phyloP scores from a whole-genome alignment of 139 green algal species.

The Mesotaenium endlicherianum region DNA sequence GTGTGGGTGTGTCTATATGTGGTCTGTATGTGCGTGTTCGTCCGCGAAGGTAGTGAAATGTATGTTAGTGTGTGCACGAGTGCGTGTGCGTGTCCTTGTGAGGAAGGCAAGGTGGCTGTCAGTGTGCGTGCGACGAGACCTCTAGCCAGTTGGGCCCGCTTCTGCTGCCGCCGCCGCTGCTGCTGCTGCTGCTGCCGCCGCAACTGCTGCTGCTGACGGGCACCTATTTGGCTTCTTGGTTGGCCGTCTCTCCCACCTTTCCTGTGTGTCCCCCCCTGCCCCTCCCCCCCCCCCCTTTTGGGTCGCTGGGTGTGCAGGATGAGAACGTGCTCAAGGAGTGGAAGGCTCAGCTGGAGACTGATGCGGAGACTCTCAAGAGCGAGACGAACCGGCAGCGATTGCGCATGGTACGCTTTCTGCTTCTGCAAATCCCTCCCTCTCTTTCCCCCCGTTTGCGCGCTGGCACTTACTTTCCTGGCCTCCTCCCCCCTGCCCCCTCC shows the following conservation, averaged over 20 bases:
- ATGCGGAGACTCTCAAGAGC: constrained; percentile 50
- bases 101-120: too few species aligned
- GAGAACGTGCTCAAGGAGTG: constrained; percentile 51
- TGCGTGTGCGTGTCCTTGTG: too few species aligned
- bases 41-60: too few species aligned
- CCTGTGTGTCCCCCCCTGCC: background rate
- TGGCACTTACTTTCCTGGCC: background rate
- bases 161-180: background rate
- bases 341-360: constrained; percentile 58
- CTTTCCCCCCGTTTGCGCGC: background rate
- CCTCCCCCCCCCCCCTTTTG: background rate
- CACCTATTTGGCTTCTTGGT: background rate
- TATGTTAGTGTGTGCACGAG: background rate
- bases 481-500: background rate
- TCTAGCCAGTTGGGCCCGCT: background rate
- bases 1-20: too few species aligned
- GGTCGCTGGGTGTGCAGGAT: constrained; percentile 8
- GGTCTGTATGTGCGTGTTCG: too few species aligned
- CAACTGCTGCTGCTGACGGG: background rate
- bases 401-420: constrained; percentile 25
- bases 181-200: background rate
- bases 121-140: background rate
- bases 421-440: background rate
- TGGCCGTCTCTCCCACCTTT: background rate
- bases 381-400: constrained; percentile 51